A percentile compares a stretch with the other conserved stretches of the same genome.
These are phyloP conservation scores for Mucor plumbeus DNA, from an alignment of 371 early-diverging fungal genomes.

Conservation along the genomic window DNA sequence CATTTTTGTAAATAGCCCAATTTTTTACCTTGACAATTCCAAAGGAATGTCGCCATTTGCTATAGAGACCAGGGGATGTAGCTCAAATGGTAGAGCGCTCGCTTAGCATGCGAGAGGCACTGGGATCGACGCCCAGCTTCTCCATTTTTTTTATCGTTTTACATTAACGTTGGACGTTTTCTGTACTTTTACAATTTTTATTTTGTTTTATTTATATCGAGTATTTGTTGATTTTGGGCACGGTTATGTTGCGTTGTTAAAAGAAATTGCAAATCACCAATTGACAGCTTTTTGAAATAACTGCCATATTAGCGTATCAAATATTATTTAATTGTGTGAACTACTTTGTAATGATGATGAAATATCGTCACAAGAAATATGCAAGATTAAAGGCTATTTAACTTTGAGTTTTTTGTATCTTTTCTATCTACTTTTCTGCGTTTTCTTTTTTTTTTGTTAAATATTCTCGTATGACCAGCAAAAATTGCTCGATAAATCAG, in stretches of 20 bases:
- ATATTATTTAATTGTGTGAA: neutral
- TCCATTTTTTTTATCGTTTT: no score
- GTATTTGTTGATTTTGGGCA: no score
- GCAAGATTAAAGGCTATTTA: neutral
- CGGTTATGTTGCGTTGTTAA: no score
- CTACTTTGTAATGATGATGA: neutral
- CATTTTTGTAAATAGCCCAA: constrained; percentile 9
- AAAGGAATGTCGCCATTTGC: constrained; percentile 14
- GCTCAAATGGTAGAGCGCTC: no score
- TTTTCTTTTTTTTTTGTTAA: neutral
- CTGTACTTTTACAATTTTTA: no score
- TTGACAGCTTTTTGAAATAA: neutral
- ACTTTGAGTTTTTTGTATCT: neutral
- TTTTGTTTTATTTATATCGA: no score
- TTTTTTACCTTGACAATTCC: constrained; percentile 11
- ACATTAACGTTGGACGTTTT: no score
- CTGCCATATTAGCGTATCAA: neutral
- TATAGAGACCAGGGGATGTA: neutral
- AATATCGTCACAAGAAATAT: neutral
- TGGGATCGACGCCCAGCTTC: no score
- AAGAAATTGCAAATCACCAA: no score
- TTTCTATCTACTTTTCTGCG: neutral
- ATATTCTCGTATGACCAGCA: neutral
- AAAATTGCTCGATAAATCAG: neutral
- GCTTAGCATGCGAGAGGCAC: no score